Evolutionary conservation across 306 rosid species (phyloP).

Genomic region (Casuarina equisetifolia): DNA sequence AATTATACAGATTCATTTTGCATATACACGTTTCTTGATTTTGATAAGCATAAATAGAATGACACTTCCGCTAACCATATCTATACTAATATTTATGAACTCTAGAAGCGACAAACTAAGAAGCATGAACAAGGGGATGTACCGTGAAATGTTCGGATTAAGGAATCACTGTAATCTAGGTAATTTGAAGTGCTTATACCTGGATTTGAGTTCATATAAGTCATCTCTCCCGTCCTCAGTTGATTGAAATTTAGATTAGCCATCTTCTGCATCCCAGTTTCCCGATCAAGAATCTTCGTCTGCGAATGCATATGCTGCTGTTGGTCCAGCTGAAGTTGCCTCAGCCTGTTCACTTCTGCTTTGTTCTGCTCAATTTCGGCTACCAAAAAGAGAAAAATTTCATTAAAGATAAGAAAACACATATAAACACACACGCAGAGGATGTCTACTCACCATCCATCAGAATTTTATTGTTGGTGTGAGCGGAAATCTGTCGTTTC

Average conservation of each 20-base stretch:
- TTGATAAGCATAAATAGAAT: not conserved
- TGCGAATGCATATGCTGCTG: conserved; percentile 2
- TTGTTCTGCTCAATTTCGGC: conserved; percentile 48
- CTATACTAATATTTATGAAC: not conserved
- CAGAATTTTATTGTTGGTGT: conserved; percentile 2
- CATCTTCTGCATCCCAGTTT: not conserved
- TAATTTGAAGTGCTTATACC: conserved; percentile 16
- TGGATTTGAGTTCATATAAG: conserved; percentile 7
- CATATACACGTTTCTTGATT: not conserved
- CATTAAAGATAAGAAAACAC: not conserved
- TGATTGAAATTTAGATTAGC: not conserved
- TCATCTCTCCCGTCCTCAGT: not conserved
- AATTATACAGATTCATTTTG: not conserved
- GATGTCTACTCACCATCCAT: conserved; percentile 40
- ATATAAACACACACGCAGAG: not conserved
- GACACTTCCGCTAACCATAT: not conserved
- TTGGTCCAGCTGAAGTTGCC: conserved; percentile 20
- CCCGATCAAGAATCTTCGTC: not conserved
- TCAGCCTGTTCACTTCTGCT: conserved; percentile 39
- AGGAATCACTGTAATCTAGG: not conserved
- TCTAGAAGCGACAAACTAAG: not conserved
- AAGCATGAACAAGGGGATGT: not conserved
- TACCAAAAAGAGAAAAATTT: conserved; percentile 2
- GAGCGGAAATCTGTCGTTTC: conserved; percentile 29
- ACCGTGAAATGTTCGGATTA: not conserved